Evolutionary conservation across 2,329 filamentous ascomycete species (phyloP), one percentile per base, ranked within the genome.

Genomic region (Hypoxylon sp.): DNA sequence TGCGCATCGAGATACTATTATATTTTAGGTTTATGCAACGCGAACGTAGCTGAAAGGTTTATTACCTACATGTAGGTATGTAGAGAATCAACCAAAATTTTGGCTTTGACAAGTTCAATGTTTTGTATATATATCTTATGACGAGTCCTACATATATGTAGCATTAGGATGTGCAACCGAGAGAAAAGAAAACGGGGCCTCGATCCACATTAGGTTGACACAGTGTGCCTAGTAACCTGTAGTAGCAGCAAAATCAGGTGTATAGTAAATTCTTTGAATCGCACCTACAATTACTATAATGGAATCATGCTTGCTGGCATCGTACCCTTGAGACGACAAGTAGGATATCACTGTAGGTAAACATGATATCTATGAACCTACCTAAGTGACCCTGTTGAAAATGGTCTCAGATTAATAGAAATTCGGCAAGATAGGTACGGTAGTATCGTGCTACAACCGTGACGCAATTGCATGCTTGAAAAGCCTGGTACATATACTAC

Each of bases 11-110:
- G 57, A 62, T 66, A 44, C 50, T 31, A 42, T 53, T 42, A n/a
- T 53, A 55, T 48, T 67, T 61, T 69, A 67, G 59, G 67, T 69
- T 69, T 60, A 62, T 67, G 37, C 26, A 44, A 63, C n/a, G 42
- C 48, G 33, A 47, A 63, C 44, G 37, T 47, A 42, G 47, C 52
- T 55, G 51, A 46, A 60, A 50, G 61, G 47, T 65, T 68, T 50
- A 22, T 3, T 22, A 22, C 19, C 19, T 22, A 22, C 19, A 22
- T 22, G 19, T 22, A 22, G 19, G 19, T 22, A 22, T 22, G 19
- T 22, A 33, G 31, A 10, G 11, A 44, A 39, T 29, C 39, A 46
- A 54, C 26, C 13, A 26, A 24, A 68, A 63, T 54, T 57, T 57
- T 56, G 29, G 31, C 54, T 47, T 54, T 22, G 29, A 44, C 26